A percentile compares a stretch with the other conserved stretches of the same genome.
These are phyloP conservation scores for Psilocybe azurescens DNA, from an alignment of 768 basidiomycete species.

Conservation along the genomic window DNA sequence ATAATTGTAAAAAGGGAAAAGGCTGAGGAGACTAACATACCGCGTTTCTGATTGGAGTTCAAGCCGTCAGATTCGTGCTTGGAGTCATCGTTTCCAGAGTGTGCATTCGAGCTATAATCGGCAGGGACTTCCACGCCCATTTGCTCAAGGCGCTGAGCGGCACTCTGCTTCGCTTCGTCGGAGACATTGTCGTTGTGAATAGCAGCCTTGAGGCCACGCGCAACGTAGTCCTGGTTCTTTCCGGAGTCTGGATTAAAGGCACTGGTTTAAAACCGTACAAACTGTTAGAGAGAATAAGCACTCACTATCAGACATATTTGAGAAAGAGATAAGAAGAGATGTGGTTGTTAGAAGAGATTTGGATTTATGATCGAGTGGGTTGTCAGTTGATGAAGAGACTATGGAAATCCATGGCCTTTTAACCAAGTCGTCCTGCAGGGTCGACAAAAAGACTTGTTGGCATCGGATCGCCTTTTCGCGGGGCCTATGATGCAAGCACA, in stretches of 20 bases:
- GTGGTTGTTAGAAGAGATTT: background rate
- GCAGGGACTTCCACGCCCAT: constrained; percentile 25
- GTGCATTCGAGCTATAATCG: background rate
- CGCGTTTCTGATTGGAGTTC: background rate
- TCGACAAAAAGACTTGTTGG: background rate
- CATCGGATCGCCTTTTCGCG: background rate
- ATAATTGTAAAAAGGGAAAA: background rate
- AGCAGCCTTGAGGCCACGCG: constrained; percentile 62
- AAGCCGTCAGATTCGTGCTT: background rate
- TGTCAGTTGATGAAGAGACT: no score
- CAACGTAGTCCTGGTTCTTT: constrained; percentile 25
- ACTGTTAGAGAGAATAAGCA: background rate
- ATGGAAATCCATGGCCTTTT: background rate
- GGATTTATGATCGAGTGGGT: no score
- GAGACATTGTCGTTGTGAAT: constrained; percentile 64
- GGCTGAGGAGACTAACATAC: background rate
- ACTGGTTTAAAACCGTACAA: background rate
- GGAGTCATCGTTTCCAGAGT: background rate
- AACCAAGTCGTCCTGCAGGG: background rate
- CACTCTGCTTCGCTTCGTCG: constrained; percentile 55
- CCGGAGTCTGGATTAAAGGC: constrained; percentile 1
- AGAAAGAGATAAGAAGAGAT: background rate
- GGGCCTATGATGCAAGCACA: background rate
- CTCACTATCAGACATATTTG: background rate
- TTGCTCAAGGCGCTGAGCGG: constrained; percentile 47